Evolutionary conservation across 106 monocot species (phyloP), one percentile per base, ranked within the genome.

Genomic region (Dendrobium chrysotoxum): DNA sequence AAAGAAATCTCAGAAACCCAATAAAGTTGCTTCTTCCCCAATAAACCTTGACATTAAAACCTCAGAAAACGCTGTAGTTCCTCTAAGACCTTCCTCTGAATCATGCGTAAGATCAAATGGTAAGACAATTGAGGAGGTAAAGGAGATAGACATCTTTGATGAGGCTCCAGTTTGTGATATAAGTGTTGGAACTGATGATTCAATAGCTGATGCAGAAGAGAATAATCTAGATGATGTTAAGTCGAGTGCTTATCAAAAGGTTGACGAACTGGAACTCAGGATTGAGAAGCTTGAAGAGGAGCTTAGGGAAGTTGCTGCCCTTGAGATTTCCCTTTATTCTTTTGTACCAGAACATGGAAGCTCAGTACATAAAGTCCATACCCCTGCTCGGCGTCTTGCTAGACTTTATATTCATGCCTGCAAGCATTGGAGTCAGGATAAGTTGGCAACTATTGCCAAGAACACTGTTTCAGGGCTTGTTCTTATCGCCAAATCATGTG

Each of bases 281-380:
- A 89, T 94, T 81, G 86, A 91, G 53, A 94, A 87, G 81, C 86
- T 98, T 58, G 97, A 98, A 84, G 87, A 98, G 66, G 97, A 98
- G 79, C 82, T 98, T 28, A 88, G 92, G 83, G 94, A 92, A 87
- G 88, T 92, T 75, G 97, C 94, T 85, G 94, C 91, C 7, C 92
- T 94, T 85, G 97, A 98, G 89, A 88, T 98, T 83, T 92, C 97
- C 80, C 90, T 98, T 71, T 98, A 98, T 75, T 94, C 97, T 41
- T 84, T 94, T 25, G 85, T 87, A 61, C 89, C 97, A 57, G 94
- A 94, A 79, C 97, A 98, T 87, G 94, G 94, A 72, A 89, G 88
- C 53, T 98, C 97, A 45, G 88, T 89, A 16, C 92, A 98, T 86
- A 98, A 98, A 80, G 89, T 98, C 18, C 94, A 98, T 44, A 94